phyloP scores from a whole-genome alignment of 805 yeast species.

The Middelhovenomyces tepae region DNA sequence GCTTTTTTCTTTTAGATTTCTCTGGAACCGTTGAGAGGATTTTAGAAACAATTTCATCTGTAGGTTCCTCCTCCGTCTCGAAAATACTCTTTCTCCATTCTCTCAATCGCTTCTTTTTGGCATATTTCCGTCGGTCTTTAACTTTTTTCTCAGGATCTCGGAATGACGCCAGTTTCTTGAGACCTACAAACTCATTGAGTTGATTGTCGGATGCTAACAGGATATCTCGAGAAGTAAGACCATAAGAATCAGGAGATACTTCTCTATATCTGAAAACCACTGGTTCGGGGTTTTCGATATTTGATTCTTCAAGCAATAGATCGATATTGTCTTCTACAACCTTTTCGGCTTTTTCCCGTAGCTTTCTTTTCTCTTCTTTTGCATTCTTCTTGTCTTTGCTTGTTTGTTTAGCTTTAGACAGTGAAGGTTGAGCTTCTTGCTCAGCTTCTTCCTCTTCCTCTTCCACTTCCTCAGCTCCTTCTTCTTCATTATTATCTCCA shows the following conservation, averaged over 20 bases:
- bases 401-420: conserved; percentile 14
- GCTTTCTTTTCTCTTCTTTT: conserved; percentile 52
- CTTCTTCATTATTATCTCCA: conserved; percentile 45
- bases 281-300: conserved; percentile 35
- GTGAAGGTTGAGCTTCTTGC: conserved; percentile 12
- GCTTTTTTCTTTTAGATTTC: no score
- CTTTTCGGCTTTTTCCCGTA: conserved; percentile 62
- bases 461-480: conserved; percentile 32
- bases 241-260: conserved; percentile 91
- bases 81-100: conserved; percentile 89
- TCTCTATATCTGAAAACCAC: conserved; percentile 90
- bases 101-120: conserved; percentile 71
- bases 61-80: conserved; percentile 41
- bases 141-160: conserved; percentile 61
- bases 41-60: conserved; percentile 16
- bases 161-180: conserved; percentile 91
- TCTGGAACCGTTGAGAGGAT: no score
- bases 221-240: conserved; percentile 78
- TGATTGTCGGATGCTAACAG: conserved; percentile 81
- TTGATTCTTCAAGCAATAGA: conserved; percentile 34
- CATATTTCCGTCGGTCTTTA: conserved; percentile 76
- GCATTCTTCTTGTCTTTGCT: conserved; percentile 46
- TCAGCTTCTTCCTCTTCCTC: conserved; percentile 19
- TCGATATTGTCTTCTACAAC: conserved; percentile 68
- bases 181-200: conserved; percentile 74